Evolutionary conservation across 1,284 basidiomycete species (phyloP).

Genomic region (Somion occarium): DNA sequence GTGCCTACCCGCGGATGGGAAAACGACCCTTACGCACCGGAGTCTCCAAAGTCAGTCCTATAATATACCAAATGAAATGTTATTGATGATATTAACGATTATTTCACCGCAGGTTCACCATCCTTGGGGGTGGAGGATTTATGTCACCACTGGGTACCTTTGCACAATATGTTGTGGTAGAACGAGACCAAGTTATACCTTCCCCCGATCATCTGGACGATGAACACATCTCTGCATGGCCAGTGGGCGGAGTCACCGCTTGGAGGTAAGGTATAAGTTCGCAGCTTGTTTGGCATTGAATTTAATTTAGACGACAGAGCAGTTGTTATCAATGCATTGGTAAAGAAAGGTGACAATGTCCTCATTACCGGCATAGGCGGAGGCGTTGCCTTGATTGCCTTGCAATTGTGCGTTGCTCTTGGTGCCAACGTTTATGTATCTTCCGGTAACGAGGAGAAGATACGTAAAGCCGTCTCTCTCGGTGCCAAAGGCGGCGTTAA

Average conservation of each 20-base stretch:
- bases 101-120: slow-evolving; percentile 48
- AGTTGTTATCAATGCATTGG: slow-evolving; percentile 61
- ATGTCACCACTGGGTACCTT: slow-evolving; percentile 66
- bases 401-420: slow-evolving; percentile 75
- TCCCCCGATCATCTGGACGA: slow-evolving; percentile 71
- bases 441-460: slow-evolving; percentile 67
- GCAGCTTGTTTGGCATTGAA: neutral
- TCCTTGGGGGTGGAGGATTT: slow-evolving; percentile 50
- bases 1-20: slow-evolving; percentile 77
- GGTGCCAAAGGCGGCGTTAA: slow-evolving; percentile 79
- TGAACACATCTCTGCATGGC: slow-evolving; percentile 71
- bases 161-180: slow-evolving; percentile 72
- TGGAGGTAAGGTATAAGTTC: slow-evolving; percentile 54
- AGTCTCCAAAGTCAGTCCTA: slow-evolving; percentile 27
- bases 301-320: slow-evolving; percentile 42
- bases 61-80: neutral
- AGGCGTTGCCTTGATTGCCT: slow-evolving; percentile 74
- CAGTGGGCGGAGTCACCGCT: slow-evolving; percentile 75
- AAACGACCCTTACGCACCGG: slow-evolving; percentile 53
- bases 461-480: slow-evolving; percentile 58
- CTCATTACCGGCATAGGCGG: slow-evolving; percentile 81
- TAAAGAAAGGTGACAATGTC: slow-evolving; percentile 64
- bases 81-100: slow-evolving; percentile 6
- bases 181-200: slow-evolving; percentile 61
- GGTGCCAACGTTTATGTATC: slow-evolving; percentile 85